Conservation (phyloP, 306 rosid species). For the Sesbania bispinosa region DNA sequence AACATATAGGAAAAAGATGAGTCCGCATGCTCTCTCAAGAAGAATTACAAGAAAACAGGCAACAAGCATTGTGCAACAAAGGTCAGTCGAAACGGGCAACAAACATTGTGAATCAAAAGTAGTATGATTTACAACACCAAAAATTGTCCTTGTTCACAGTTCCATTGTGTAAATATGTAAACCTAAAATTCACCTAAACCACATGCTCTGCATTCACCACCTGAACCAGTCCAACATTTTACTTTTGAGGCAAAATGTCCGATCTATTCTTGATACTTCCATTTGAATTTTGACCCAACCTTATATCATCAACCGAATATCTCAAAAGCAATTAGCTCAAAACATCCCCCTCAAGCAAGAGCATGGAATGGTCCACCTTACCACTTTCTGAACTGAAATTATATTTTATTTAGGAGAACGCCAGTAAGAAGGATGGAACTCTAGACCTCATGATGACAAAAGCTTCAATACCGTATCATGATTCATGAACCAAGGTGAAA, state of each 20-base stretch:
- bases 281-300: no score
- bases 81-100: not conserved
- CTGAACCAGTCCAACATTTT: not conserved
- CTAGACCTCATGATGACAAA: not conserved
- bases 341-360: not conserved
- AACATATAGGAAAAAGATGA: conserved; percentile 17
- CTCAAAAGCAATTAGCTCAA: not conserved
- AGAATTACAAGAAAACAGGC: not conserved
- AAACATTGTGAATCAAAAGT: not conserved
- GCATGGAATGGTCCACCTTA: not conserved
- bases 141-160: not conserved
- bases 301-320: no score
- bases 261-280: not conserved
- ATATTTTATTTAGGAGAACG: not conserved
- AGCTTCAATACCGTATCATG: not conserved
- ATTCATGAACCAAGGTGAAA: not conserved
- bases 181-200: conserved; percentile 4
- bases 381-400: no score
- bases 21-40: not conserved
- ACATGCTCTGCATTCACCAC: not conserved
- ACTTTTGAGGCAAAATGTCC: not conserved
- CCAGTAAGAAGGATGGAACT: not conserved
- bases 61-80: not conserved
- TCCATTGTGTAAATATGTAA: not conserved
- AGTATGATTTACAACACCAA: not conserved